These are phyloP conservation scores for Syncephalastrum sp. DNA, from an alignment of 371 early-diverging fungal genomes.

Conservation along the genomic window DNA sequence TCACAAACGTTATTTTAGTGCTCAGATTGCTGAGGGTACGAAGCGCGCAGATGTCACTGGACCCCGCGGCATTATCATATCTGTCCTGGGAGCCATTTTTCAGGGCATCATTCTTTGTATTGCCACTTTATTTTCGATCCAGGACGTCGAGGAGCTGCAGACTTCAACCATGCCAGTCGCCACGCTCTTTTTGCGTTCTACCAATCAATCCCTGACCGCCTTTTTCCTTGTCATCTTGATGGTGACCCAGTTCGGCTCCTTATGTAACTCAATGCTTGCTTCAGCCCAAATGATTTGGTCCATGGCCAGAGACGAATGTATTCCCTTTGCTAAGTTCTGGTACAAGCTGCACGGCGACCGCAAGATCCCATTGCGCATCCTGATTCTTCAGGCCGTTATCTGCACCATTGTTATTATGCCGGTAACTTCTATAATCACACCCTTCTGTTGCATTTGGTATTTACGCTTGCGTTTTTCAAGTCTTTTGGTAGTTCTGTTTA, in stretches of 20 bases:
- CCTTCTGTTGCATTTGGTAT: too few relatives aligned
- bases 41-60: slow-evolving; percentile 34
- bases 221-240: slow-evolving; percentile 27
- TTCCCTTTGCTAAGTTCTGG: slow-evolving; percentile 19
- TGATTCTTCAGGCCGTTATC: slow-evolving; percentile 12
- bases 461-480: slow-evolving; percentile 4
- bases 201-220: slow-evolving; percentile 11
- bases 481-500: slow-evolving; percentile 22
- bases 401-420: slow-evolving; percentile 27
- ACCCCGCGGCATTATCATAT: slow-evolving; percentile 39
- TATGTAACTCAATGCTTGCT: slow-evolving; percentile 19
- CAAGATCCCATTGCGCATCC: slow-evolving; percentile 20
- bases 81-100: slow-evolving; percentile 28
- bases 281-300: slow-evolving; percentile 19
- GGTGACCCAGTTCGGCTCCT: slow-evolving; percentile 23
- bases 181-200: slow-evolving; percentile 19
- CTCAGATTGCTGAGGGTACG: slow-evolving; percentile 44
- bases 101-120: slow-evolving; percentile 39
- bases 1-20: slow-evolving; percentile 4
- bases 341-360: slow-evolving; percentile 18
- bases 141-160: slow-evolving; percentile 31
- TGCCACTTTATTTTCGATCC: slow-evolving; percentile 36
- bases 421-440: slow-evolving; percentile 2
- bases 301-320: slow-evolving; percentile 26
- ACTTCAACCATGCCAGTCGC: slow-evolving; percentile 17